Conservation (phyloP, 805 yeast species). For the Saccharomycopsis olivae region DNA sequence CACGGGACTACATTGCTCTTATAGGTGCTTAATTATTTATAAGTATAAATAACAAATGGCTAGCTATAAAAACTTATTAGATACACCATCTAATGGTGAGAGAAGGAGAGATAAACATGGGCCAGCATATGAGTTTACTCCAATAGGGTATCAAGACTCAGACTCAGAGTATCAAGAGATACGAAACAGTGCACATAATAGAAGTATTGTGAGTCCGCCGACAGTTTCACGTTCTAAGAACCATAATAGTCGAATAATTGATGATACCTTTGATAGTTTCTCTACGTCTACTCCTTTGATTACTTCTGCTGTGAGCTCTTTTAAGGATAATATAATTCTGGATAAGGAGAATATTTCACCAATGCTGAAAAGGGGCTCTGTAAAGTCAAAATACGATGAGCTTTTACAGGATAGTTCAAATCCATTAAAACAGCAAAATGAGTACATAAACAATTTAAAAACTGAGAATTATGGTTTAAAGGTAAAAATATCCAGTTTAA, state of each 20-base stretch:
- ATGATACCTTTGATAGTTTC: conserved; percentile 11
- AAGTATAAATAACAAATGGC: too few species aligned
- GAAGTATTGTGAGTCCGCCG: too few species aligned
- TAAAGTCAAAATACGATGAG: not conserved
- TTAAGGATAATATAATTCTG: too few species aligned
- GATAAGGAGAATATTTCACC: conserved; percentile 1
- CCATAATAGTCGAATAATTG: not conserved
- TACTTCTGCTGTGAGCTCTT: not conserved
- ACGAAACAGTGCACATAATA: not conserved
- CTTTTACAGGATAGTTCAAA: conserved; percentile 14
- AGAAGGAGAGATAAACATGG: not conserved
- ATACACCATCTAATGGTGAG: conserved; percentile 10
- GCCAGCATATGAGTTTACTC: conserved; percentile 16
- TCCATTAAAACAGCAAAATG: conserved; percentile 25
- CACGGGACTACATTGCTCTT: too few species aligned
- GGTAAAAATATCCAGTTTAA: conserved; percentile 32
- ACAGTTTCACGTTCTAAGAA: not conserved
- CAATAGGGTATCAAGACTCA: conserved; percentile 14
- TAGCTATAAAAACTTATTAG: conserved; percentile 12
- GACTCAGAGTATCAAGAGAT: conserved; percentile 13
- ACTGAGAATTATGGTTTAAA: conserved; percentile 36
- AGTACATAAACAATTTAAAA: conserved; percentile 25
- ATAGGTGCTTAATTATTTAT: too few species aligned
- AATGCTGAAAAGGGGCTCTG: too few species aligned
- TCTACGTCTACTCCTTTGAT: conserved; percentile 15